Percentiles rank a stretch among this genome's conserved stretches.
Conservation (phyloP, 495 filamentous ascomycete species). For the Copromyces sp. region DNA sequence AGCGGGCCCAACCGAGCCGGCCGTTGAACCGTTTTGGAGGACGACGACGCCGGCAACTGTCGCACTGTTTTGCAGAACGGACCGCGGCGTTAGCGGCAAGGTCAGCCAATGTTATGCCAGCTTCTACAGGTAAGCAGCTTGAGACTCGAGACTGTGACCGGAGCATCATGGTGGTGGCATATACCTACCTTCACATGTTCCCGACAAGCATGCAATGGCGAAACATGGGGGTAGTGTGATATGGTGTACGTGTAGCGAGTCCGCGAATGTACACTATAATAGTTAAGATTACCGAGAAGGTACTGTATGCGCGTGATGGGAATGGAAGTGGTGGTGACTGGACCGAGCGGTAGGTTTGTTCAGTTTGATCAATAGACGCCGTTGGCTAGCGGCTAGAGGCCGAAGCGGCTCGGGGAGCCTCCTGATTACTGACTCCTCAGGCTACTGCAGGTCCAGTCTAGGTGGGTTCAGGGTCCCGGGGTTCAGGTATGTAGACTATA, state of each 20-base stretch:
- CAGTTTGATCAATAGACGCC: neutral
- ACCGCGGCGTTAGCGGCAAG: neutral
- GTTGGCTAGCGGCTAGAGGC: neutral
- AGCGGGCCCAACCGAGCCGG: neutral
- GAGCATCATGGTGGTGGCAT: neutral
- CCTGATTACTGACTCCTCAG: neutral
- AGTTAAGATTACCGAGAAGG: neutral
- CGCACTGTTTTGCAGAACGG: neutral
- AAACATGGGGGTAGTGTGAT: neutral
- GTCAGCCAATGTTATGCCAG: neutral
- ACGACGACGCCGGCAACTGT: neutral
- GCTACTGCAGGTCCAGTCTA: neutral
- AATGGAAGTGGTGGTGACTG: neutral
- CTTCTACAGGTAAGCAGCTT: neutral
- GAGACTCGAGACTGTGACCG: too few species aligned
- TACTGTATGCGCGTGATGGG: neutral
- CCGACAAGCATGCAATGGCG: neutral
- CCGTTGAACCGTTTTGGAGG: neutral
- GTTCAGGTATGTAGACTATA: too few species aligned
- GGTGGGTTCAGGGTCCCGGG: neutral
- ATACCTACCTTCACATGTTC: neutral
- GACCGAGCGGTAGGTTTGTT: too few species aligned
- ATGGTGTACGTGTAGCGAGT: too few species aligned
- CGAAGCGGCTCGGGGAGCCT: neutral
- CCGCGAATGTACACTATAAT: too few species aligned